Percentiles rank a stretch among this genome's conserved stretches.
Conservation (phyloP, 106 monocot species). For the Dendrobium chrysotoxum region DNA sequence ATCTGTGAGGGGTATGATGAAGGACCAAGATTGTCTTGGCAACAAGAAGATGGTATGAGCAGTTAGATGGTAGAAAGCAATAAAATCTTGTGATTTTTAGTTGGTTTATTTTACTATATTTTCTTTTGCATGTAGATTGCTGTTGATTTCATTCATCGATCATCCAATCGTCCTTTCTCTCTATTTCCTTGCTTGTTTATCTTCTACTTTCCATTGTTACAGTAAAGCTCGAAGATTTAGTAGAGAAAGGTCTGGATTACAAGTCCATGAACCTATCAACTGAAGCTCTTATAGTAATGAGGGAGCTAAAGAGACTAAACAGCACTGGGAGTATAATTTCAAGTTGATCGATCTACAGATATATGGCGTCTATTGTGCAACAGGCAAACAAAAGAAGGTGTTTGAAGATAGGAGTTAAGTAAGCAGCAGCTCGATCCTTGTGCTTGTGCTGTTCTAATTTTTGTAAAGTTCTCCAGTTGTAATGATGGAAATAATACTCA, state of each 20-base stretch:
- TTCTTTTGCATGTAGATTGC: too few relatives aligned
- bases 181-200: background rate
- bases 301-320: background rate
- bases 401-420: background rate
- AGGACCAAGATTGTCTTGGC: conserved; percentile 21
- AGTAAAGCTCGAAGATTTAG: background rate
- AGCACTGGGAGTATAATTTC: background rate
- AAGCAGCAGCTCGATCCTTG: too few relatives aligned
- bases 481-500: too few relatives aligned
- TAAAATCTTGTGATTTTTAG: background rate
- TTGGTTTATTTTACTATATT: too few relatives aligned
- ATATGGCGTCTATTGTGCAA: too few relatives aligned
- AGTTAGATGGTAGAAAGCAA: too few relatives aligned
- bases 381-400: background rate
- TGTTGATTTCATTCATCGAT: too few relatives aligned
- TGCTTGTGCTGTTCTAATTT: too few relatives aligned
- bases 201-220: background rate
- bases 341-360: background rate
- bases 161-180: background rate
- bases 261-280: background rate
- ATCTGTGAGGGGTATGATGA: conserved; percentile 50
- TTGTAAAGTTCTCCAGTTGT: too few relatives aligned
- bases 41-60: background rate
- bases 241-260: too few relatives aligned
- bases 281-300: background rate